Percentiles rank a stretch among this genome's conserved stretches.
Evolutionary conservation across 176 grass and related monocot species (phyloP).

Genomic region (Aegilops longissima): DNA sequence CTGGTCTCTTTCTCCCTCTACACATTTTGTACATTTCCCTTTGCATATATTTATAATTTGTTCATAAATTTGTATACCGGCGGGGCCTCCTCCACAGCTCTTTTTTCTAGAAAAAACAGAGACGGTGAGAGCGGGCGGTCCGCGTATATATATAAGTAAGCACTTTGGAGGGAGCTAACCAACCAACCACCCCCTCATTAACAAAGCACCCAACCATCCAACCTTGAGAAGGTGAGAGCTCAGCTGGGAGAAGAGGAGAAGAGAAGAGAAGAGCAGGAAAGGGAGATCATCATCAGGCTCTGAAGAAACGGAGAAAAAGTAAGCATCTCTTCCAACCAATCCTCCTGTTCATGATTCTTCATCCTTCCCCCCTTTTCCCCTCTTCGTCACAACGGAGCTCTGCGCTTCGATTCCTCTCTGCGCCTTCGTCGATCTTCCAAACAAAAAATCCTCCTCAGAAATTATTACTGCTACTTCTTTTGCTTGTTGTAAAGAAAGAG

Average conservation of each 20-base stretch:
- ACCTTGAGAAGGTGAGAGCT: conserved; percentile 22
- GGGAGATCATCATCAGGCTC: not conserved
- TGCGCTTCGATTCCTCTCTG: not conserved
- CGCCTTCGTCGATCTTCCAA: not conserved
- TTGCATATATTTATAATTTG: not conserved
- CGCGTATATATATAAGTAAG: conserved; percentile 23
- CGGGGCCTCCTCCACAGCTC: not conserved
- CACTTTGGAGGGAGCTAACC: not conserved
- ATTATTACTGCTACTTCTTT: not conserved
- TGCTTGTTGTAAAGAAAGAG: not conserved
- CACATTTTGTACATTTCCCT: not conserved
- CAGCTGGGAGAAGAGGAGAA: not conserved
- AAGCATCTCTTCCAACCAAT: not conserved
- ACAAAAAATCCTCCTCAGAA: not conserved
- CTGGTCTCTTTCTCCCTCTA: not conserved
- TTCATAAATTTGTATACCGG: not conserved
- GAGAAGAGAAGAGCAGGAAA: not conserved
- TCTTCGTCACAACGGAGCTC: not conserved
- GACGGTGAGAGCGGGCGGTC: not conserved
- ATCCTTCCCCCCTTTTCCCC: not conserved
- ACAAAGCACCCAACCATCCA: conserved; percentile 18
- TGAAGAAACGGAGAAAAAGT: not conserved
- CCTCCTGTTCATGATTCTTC: conserved; percentile 6
- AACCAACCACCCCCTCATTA: conserved; percentile 34
- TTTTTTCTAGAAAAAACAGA: not conserved